Base-by-base conservation (phyloP, 116 monocot species). In the Trichopus zeylanicus region DNA sequence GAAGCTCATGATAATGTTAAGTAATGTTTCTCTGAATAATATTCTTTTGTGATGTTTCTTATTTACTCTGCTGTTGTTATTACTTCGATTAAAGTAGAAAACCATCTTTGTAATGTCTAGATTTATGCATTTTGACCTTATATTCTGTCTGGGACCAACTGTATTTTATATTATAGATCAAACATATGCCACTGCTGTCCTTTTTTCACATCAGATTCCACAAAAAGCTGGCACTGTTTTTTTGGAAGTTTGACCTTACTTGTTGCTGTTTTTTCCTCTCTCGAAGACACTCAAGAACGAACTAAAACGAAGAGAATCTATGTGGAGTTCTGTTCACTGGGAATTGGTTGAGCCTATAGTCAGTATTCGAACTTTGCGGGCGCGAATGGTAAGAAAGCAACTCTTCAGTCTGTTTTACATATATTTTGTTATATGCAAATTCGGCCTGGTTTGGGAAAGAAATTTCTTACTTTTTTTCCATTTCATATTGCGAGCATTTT, bases 321-420 rank as follows among this genome's bases (percentile, higher is more conserved):
- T 84, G 51, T 97, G 97, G 97, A 66, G 56, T 26, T 76, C 74
- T 32, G 91, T 95, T 53, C 56, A 95, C 69, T 95, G 91, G 97
- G 91, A 97, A 73, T 68, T 97, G 70, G 65, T 87, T 61, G 79
- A 78, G 46, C 84, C 86, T 68, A 72, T 72, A 51, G 84, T 87
- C 27, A 77, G 70, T 26, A 74, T 95, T 60, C 79, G 83, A 34
- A 95, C 95, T 56, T 62, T 95, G 69, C 78, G 95, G 34, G 95
- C 91, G 51, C 73, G 97, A 63, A 84, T 97, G 97, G 97, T 97
- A 71, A 68, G 66, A 53, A n/a, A n/a, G 24, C 7, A 28, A 53
- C 9, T 53, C 15, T 11, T 23, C 46, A 10, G 33, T 57, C 34
- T 56, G 46, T 25, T 39, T 37, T 5, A 12, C 5, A 29, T 10